Conservation (phyloP, 1,284 basidiomycete species). For the Irpex lacteus region DNA sequence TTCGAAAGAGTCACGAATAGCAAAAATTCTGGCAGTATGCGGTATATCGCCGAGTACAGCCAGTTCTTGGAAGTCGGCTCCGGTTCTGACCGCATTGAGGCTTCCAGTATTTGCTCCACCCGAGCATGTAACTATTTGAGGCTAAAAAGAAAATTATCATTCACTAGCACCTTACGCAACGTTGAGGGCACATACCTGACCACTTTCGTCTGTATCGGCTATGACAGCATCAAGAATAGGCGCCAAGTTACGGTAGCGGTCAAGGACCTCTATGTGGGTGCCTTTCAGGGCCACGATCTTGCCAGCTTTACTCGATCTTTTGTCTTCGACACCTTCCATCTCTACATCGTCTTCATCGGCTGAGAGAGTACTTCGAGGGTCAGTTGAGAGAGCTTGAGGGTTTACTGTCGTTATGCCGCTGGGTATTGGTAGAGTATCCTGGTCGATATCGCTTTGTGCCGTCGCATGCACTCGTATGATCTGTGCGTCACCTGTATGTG, state of each 20-base stretch:
- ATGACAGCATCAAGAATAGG: conserved; percentile 86
- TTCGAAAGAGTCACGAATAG: conserved; percentile 49
- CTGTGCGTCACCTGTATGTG: conserved; percentile 82
- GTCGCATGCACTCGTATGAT: conserved; percentile 59
- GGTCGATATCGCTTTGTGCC: conserved; percentile 39
- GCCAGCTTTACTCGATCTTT: conserved; percentile 31
- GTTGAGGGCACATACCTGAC: conserved; percentile 51
- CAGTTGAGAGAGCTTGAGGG: conserved; percentile 22
- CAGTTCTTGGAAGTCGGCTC: conserved; percentile 78
- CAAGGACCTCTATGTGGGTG: conserved; percentile 54
- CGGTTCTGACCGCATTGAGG: conserved; percentile 80
- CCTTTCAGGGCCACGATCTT: conserved; percentile 48
- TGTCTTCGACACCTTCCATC: conserved; percentile 16
- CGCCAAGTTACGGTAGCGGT: conserved; percentile 78
- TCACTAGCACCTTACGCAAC: background rate
- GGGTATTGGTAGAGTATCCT: conserved; percentile 50
- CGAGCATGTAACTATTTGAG: conserved; percentile 86
- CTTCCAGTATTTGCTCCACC: conserved; percentile 83
- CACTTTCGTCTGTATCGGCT: conserved; percentile 73
- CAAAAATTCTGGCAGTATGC: conserved; percentile 63
- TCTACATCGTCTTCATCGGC: conserved; percentile 29
- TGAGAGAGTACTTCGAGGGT: background rate
- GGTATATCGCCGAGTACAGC: conserved; percentile 60
- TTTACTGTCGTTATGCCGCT: conserved; percentile 39
- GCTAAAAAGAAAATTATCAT: conserved; percentile 28